These are phyloP conservation scores for Zygotorulaspora florentina DNA, from an alignment of 805 yeast genomes.

Conservation along the genomic window DNA sequence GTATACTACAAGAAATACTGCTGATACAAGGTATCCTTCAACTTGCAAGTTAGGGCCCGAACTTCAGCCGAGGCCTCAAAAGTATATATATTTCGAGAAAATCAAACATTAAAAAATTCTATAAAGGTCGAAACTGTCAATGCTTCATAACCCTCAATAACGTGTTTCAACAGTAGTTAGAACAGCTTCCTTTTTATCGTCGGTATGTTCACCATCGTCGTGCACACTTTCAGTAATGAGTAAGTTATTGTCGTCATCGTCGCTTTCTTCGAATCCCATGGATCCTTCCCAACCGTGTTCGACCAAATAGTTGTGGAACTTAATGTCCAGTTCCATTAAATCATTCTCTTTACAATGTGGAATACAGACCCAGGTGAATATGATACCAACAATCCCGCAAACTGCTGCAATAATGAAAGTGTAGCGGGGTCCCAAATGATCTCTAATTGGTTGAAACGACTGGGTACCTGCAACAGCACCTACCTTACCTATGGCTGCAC, in stretches of 20 bases:
- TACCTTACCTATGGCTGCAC: constrained; percentile 78
- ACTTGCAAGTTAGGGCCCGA: too few relatives aligned
- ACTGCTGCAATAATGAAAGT: constrained; percentile 77
- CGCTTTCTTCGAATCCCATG: constrained; percentile 34
- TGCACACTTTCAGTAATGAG: neutral
- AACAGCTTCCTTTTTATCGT: neutral
- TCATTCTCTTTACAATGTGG: constrained; percentile 73
- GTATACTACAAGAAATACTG: too few relatives aligned
- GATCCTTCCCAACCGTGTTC: constrained; percentile 54
- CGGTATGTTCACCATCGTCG: constrained; percentile 1
- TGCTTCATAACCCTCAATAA: neutral
- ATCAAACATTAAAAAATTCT: neutral
- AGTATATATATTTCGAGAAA: neutral
- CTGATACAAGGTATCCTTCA: too few relatives aligned
- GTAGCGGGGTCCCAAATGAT: constrained; percentile 61
- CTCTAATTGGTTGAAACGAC: constrained; percentile 45
- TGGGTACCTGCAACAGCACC: constrained; percentile 84
- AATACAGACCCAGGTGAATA: constrained; percentile 54
- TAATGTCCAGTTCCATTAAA: constrained; percentile 57
- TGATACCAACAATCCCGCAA: constrained; percentile 62
- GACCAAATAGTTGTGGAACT: constrained; percentile 55
- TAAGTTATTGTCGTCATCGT: neutral
- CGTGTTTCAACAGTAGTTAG: constrained; percentile 7
- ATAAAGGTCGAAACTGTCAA: too few relatives aligned
- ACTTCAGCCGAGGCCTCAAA: too few relatives aligned